Conservation (phyloP, 2,329 filamentous ascomycete genomes). For the Chalaropsis ovoidea region DNA sequence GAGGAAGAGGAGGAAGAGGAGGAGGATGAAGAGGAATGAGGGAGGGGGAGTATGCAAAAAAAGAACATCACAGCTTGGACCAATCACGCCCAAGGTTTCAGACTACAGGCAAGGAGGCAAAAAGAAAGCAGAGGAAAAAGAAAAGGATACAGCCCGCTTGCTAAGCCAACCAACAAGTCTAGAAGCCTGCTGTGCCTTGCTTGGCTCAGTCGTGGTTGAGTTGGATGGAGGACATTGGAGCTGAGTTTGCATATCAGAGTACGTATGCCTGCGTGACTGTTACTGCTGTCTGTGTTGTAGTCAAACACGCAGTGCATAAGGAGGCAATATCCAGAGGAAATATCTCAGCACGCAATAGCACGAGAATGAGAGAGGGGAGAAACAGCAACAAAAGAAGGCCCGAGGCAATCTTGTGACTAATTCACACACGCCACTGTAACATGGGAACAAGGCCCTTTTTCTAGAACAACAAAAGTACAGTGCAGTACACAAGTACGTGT, state of each 20-base stretch:
- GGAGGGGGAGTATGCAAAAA: background rate
- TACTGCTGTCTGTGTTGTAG: background rate
- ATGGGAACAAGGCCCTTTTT: background rate
- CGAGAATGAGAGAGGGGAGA: background rate
- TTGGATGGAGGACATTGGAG: background rate
- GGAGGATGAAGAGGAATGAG: background rate
- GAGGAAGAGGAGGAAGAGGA: background rate
- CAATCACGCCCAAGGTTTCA: background rate
- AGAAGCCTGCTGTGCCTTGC: background rate
- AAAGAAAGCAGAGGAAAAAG: background rate
- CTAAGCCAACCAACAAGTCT: background rate
- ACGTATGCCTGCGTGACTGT: no score
- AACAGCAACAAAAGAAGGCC: background rate
- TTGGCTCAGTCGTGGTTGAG: background rate
- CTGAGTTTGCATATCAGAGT: background rate
- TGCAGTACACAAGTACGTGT: background rate
- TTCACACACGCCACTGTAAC: background rate
- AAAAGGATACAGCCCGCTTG: background rate
- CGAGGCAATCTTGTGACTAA: background rate
- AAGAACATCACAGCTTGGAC: background rate
- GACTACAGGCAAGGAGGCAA: conserved; percentile 2
- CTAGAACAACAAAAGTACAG: background rate
- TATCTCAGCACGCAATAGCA: background rate
- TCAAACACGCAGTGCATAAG: conserved; percentile 3
- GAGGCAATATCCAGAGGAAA: conserved; percentile 1